Evolutionary conservation across 2,329 filamentous ascomycete genomes (phyloP), one percentile per base, ranked within the genome.

Genomic region (Neopestalotiopsis rosae): DNA sequence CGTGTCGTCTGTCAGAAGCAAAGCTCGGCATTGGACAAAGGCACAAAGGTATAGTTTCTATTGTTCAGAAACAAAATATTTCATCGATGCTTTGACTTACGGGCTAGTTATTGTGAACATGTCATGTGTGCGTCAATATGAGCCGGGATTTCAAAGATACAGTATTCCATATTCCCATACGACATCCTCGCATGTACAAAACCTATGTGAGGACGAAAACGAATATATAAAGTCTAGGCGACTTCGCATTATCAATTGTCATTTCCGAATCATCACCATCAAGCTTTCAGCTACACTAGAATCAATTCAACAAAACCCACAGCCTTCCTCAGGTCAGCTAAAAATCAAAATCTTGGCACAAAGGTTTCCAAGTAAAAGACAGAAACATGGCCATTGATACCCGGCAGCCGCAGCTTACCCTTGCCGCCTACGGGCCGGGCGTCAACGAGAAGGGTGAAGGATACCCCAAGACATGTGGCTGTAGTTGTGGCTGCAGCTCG

Each of bases 401-500:
- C 10, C 45, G 17, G 17, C 17, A 52, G 45, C 9, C n/a, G 2
- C 45, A 52, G 45, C 45, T 20, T n/a, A 17, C n/a, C n/a, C 45
- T 17, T 17, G 45, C 45, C 45, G 45, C 17, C 45, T 9, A 52
- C 34, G 45, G 45, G 9, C 14, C 17, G 9, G 45, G 9, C 2
- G 45, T 20, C 17, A 38, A 38, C 17, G 45, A 7, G 14, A 62
- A 62, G 32, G 64, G 64, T 1, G 45, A 66, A 32, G 64, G 65
- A 14, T 67, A 67, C 30, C 65, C 65, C n/a, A 59, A 61, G 52
- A 12, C 52, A 5, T 67, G 52, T 52, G 61, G 14, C 13, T 67
- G 65, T 24, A 28, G 56, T n/a, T 67, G 65, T 7, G 65, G 65
- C 30, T 61, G 34, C 38, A 32, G 24, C 17, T 61, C 52, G 7